A percentile compares a stretch with the other conserved stretches of the same genome.
Conservation (phyloP, 768 basidiomycete genomes). For the Hypholoma fasciculare region DNA sequence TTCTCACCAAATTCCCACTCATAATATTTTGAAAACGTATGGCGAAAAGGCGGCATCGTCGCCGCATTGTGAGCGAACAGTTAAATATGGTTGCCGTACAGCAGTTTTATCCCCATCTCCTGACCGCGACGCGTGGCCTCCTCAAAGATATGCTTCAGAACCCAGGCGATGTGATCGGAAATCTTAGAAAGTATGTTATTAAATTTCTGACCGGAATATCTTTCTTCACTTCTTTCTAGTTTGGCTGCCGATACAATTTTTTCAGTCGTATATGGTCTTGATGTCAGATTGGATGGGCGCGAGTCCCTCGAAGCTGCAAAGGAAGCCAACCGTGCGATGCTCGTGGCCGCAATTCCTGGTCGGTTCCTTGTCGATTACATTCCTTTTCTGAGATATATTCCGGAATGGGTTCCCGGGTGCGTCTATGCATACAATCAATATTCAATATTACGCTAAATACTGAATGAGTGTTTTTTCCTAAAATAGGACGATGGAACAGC, state of each 20-base stretch:
- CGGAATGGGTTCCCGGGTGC: slow-evolving; percentile 56
- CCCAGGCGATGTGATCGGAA: slow-evolving; percentile 31
- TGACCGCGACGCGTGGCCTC: slow-evolving; percentile 18
- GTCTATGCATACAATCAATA: not conserved
- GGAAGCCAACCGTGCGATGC: slow-evolving; percentile 29
- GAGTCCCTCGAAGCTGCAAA: slow-evolving; percentile 19
- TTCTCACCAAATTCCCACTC: slow-evolving; percentile 27
- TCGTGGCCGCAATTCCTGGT: slow-evolving; percentile 36
- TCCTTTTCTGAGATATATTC: slow-evolving; percentile 42
- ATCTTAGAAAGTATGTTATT: slow-evolving; percentile 30
- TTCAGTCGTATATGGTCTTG: slow-evolving; percentile 37
- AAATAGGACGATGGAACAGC: slow-evolving; percentile 12
- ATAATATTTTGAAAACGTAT: not conserved
- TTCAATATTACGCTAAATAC: no score
- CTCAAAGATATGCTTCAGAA: slow-evolving; percentile 32
- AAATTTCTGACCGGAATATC: slow-evolving; percentile 9
- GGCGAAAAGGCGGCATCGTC: slow-evolving; percentile 13
- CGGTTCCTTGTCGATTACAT: slow-evolving; percentile 44
- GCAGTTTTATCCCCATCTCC: slow-evolving; percentile 23
- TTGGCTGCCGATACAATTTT: slow-evolving; percentile 36
- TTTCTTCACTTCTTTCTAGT: not conserved
- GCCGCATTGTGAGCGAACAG: slow-evolving; percentile 16
- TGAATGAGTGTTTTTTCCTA: not conserved
- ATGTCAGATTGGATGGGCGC: slow-evolving; percentile 28
- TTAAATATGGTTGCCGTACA: slow-evolving; percentile 12